Base-by-base conservation (phyloP, 208 protist species). In the Trypanosoma melophagium region DNA sequence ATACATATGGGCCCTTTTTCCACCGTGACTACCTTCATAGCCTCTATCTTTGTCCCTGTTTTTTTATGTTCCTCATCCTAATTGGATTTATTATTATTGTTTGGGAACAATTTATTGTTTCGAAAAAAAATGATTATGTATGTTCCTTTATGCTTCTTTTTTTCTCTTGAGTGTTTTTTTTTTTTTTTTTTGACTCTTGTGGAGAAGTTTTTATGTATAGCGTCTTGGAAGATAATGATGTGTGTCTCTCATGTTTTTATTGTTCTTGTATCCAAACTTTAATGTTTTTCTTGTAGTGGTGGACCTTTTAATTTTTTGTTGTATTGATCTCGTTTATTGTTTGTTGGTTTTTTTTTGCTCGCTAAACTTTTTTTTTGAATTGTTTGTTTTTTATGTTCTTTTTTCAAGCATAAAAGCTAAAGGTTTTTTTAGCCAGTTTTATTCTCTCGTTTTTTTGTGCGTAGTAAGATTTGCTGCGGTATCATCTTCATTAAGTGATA, bases 1-100 rank as follows among this genome's bases (percentile, higher is more conserved):
- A 24, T 71, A n/a, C 47, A 47, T 71, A 3, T 40, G 8, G 59
- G 35, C 40, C 51, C 50, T 45, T 38, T 31, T 9, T 22, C 50
- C n/a, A 16, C 7, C 7, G 57, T 35, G 17, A 63, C 35, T 50
- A 69, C 53, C 24, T 14, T 69, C 19, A 55, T 66, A 47, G 54
- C 17, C 16, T 59, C 16, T 49, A 49, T 13, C 60, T 47, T 14
- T 47, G 9, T n/a, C 8, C 10, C 10, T 35, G 1, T 47, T 12
- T 47, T 47, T 47, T 47, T 84, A 81, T 65, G 75, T 78, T 35
- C 40, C 22, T 22, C 8, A 25, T n/a, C n/a, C n/a, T n/a, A n/a
- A n/a, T 16, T 38, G 54, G 22, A 64, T 16, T 38, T 52, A 19
- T 16, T 53, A 38, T 2, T 69, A n/a, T 16, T 25, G 19, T 40